A percentile compares a stretch with the other conserved stretches of the same genome.
phyloP scores from a whole-genome alignment of 2,329 filamentous ascomycete genomes.

The Alternaria arborescens region DNA sequence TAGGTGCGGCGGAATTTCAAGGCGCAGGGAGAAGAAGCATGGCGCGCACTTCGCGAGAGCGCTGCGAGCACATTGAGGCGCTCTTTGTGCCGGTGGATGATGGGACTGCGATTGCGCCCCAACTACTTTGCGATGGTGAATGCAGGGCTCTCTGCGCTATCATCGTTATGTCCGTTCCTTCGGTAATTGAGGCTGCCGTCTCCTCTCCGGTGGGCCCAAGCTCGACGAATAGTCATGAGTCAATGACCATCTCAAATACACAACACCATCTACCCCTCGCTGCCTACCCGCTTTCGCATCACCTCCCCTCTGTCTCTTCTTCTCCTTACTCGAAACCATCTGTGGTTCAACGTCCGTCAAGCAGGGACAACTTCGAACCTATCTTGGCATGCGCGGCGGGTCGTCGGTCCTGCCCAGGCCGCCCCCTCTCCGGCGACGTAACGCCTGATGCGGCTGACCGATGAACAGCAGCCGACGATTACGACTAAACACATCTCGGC shows the following conservation, averaged over 20 bases:
- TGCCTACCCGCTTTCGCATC: not conserved
- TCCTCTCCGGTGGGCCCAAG: conserved; percentile 14
- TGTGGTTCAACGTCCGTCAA: not conserved
- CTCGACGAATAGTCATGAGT: not conserved
- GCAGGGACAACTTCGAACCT: not conserved
- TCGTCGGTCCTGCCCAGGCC: not conserved
- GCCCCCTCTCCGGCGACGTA: not conserved
- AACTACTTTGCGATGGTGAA: conserved; percentile 3
- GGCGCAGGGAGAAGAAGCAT: conserved; percentile 19
- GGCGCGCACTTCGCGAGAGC: conserved; percentile 11
- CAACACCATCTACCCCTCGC: not conserved
- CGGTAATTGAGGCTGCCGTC: conserved; percentile 16
- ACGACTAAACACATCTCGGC: conserved; percentile 2
- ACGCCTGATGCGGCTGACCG: not conserved
- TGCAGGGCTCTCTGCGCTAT: conserved; percentile 9
- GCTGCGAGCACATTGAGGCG: conserved; percentile 8
- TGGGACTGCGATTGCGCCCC: conserved; percentile 10
- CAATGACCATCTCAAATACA: not conserved
- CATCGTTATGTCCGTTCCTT: conserved; percentile 4
- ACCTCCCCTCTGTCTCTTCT: not conserved
- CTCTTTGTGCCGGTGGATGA: conserved; percentile 10
- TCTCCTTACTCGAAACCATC: not conserved
- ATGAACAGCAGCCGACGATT: conserved; percentile 1
- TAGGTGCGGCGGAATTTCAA: conserved; percentile 16
- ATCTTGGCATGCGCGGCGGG: not conserved